A percentile compares a stretch with the other conserved stretches of the same genome.
Evolutionary conservation across 148 eudicot species (phyloP).

Genomic region (Camellia granthamiana): DNA sequence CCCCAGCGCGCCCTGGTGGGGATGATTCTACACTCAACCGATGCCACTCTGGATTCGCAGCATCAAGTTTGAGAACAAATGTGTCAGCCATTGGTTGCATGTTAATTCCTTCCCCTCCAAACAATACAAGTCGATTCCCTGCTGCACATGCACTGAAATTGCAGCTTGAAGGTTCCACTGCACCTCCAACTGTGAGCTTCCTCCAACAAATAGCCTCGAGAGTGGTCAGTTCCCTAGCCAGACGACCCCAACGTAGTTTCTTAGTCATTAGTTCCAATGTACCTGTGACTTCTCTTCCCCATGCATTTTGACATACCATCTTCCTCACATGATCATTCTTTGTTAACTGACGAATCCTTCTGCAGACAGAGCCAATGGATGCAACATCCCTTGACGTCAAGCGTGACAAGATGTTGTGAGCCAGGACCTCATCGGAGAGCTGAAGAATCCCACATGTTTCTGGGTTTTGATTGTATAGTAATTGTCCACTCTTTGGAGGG

Average conservation of each 20-base stretch:
- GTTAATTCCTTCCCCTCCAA: conserved; percentile 88
- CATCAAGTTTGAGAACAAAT: conserved; percentile 73
- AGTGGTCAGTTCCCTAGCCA: conserved; percentile 80
- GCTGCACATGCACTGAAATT: conserved; percentile 85
- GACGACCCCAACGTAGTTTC: conserved; percentile 84
- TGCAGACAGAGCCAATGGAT: conserved; percentile 76
- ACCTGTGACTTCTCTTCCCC: conserved; percentile 85
- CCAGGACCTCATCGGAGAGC: conserved; percentile 81
- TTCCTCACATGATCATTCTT: conserved; percentile 78
- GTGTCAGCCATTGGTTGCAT: conserved; percentile 95
- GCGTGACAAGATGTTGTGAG: conserved; percentile 76
- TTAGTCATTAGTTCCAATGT: conserved; percentile 63
- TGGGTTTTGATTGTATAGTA: conserved; percentile 15
- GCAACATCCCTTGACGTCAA: conserved; percentile 85
- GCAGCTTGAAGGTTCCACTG: conserved; percentile 85
- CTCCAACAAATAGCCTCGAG: conserved; percentile 84
- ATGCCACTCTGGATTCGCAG: conserved; percentile 68
- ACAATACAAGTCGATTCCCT: conserved; percentile 76
- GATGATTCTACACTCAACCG: conserved; percentile 62
- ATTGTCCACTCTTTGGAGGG: conserved; percentile 25
- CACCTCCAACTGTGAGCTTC: conserved; percentile 75
- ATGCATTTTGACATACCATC: conserved; percentile 86
- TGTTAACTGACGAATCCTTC: conserved; percentile 57
- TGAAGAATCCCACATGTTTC: conserved; percentile 69
- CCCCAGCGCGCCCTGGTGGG: conserved; percentile 93